Percentiles rank a stretch among this genome's conserved stretches.
Evolutionary conservation across 2,329 filamentous ascomycete genomes (phyloP).

Genomic region (Alternaria postmessia): DNA sequence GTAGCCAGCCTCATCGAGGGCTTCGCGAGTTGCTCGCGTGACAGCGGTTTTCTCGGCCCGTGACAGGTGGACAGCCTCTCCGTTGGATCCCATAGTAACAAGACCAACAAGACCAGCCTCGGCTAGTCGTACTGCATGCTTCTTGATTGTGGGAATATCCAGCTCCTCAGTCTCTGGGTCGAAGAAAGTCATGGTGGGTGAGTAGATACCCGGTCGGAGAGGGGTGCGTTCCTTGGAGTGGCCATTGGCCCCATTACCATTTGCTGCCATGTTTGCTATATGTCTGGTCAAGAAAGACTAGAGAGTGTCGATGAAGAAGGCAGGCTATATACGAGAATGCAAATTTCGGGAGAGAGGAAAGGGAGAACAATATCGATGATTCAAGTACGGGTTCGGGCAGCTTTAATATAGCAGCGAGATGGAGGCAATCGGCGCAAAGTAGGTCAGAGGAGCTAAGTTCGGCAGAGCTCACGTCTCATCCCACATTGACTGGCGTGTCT

Average conservation of each 20-base stretch:
- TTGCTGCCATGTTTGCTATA: constrained; percentile 34
- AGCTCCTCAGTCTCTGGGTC: constrained; percentile 83
- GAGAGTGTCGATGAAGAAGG: neutral
- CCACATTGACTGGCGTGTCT: constrained; percentile 37
- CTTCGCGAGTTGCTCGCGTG: constrained; percentile 79
- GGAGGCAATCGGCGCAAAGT: constrained; percentile 45
- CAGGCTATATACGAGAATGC: constrained; percentile 8
- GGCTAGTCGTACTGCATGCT: constrained; percentile 79
- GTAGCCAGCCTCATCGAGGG: constrained; percentile 83
- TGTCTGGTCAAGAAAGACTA: constrained; percentile 2
- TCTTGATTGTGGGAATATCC: constrained; percentile 80
- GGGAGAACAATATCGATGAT: constrained; percentile 21
- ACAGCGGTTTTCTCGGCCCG: constrained; percentile 78
- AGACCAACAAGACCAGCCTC: constrained; percentile 81
- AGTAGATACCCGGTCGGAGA: constrained; percentile 83
- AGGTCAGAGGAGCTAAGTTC: constrained; percentile 38
- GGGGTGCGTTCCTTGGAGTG: constrained; percentile 57
- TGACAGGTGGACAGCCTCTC: constrained; percentile 85
- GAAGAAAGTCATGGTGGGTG: constrained; percentile 92
- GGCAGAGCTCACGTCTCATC: constrained; percentile 41
- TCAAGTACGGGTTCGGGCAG: constrained; percentile 41
- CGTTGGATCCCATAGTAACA: constrained; percentile 89
- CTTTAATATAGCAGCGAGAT: constrained; percentile 50
- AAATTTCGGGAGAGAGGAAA: constrained; percentile 25
- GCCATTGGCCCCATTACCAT: constrained; percentile 50